phyloP scores from a whole-genome alignment of 2,329 filamentous ascomycete genomes.

The Zymoseptoria ardabiliae region DNA sequence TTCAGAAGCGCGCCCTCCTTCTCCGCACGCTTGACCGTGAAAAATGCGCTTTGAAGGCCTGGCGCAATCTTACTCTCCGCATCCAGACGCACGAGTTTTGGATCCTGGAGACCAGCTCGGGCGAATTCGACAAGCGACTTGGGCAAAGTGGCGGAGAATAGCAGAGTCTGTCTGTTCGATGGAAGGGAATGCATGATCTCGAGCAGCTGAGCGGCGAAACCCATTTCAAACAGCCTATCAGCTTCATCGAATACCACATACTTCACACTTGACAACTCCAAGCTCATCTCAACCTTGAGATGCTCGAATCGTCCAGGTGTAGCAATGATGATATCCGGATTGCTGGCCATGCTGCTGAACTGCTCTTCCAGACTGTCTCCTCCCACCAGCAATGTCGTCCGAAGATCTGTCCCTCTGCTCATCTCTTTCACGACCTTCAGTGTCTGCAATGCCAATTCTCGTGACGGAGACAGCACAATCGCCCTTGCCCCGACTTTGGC shows the following conservation, averaged over 20 bases:
- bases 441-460: constrained; percentile 91
- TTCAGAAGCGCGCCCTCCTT: constrained; percentile 90
- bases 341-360: constrained; percentile 83
- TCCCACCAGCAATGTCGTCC: constrained; percentile 83
- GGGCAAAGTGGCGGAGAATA: constrained; percentile 93
- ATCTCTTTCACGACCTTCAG: constrained; percentile 95
- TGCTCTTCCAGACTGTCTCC: constrained; percentile 95
- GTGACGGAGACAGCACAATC: constrained; percentile 81
- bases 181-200: constrained; percentile 90
- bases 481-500: constrained; percentile 78
- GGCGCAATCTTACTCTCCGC: constrained; percentile 94
- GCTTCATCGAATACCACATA: constrained; percentile 98
- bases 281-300: constrained; percentile 89
- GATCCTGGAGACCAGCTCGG: constrained; percentile 84
- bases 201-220: constrained; percentile 84
- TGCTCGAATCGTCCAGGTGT: constrained; percentile 95
- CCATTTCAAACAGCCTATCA: constrained; percentile 96
- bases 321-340: constrained; percentile 95
- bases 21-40: constrained; percentile 83
- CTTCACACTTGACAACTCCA: constrained; percentile 82
- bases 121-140: constrained; percentile 95
- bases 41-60: constrained; percentile 91
- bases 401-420: constrained; percentile 80
- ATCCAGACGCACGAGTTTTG: constrained; percentile 80
- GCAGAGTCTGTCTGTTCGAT: constrained; percentile 72